Evolutionary conservation across 345 rosid genomes (phyloP), one percentile per base, ranked within the genome.

Genomic region (Eucalyptus dawsonii): DNA sequence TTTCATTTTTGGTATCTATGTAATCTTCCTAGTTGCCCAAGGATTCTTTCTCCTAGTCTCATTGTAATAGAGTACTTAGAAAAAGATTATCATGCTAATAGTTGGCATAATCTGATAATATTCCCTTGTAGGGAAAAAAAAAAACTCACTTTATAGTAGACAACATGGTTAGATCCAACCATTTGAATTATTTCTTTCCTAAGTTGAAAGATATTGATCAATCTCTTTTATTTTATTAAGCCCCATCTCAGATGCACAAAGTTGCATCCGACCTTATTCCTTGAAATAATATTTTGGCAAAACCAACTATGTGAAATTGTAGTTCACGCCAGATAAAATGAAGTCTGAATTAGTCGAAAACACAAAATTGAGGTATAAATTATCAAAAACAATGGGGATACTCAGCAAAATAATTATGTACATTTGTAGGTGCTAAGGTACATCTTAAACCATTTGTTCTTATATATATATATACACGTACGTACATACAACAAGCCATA

Each of bases 341-440:
- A 34, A 16, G 80, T 17, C 1, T 5, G 7, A 34, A 17, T 17
- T 0, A 34, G 4, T 31, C 3, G 40, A 1, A 69, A 69, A 31
- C 44, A 69, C 44, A 34, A 34, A 69, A 72, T 72, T 24, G 15
- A 72, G 83, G 45, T 1, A 72, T 22, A 37, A 37, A 8, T 34
- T 34, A 37, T 72, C 5, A 19, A 37, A 72, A 17, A 72, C 81
- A 37, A 3, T 72, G 80, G 24, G 44, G 37, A 31, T 34, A 69
- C 22, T 34, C 24, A 10, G 24, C 42, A 69, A 69, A 69, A 69
- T 69, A 69, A 69, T 34, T 16, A 31, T 29, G 37, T 29, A 29
- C 37, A 4, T 29, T 14, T n/a, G 37, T 14, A 14, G 37, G 4
- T 60, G 67, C 67, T 60, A 60, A 60, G 12, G 2, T 25, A 29